phyloP scores from a whole-genome alignment of 371 early-diverging fungal species.

The Parasitella parasitica region DNA sequence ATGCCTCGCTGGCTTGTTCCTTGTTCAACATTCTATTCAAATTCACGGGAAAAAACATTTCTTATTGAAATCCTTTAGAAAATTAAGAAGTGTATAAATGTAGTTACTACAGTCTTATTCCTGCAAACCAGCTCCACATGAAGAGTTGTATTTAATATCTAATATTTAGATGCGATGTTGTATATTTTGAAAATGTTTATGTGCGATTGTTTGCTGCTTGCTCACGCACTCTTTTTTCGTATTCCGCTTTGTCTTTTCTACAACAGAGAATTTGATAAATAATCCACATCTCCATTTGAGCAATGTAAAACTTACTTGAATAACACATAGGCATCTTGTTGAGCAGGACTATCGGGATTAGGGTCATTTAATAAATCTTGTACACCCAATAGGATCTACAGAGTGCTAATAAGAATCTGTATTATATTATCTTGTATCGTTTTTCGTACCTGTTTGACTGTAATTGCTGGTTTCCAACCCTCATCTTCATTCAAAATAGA shows the following conservation, averaged over 20 bases:
- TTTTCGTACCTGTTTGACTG: slow-evolving; percentile 90
- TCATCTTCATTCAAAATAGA: slow-evolving; percentile 97
- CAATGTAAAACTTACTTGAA: slow-evolving; percentile 58
- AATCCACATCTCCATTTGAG: too few species aligned
- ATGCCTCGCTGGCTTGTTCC: too few species aligned
- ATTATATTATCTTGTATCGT: not conserved
- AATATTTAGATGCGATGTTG: too few species aligned
- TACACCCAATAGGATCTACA: slow-evolving; percentile 81
- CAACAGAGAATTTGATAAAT: not conserved
- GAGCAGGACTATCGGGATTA: slow-evolving; percentile 96
- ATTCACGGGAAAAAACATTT: too few species aligned
- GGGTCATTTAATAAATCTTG: slow-evolving; percentile 97
- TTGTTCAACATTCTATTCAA: too few species aligned
- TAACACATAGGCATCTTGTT: slow-evolving; percentile 89
- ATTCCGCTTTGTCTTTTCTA: slow-evolving; percentile 66
- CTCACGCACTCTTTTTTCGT: slow-evolving; percentile 75
- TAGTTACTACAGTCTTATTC: too few species aligned
- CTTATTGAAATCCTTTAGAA: too few species aligned
- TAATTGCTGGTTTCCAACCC: slow-evolving; percentile 98
- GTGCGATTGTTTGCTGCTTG: slow-evolving; percentile 62
- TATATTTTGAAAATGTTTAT: too few species aligned
- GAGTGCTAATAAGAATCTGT: not conserved
- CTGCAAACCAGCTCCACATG: too few species aligned
- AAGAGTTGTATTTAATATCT: too few species aligned
- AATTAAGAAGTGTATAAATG: too few species aligned